Evolutionary conservation across 306 rosid genomes (phyloP).

Genomic region (Citrullus mucosospermus): DNA sequence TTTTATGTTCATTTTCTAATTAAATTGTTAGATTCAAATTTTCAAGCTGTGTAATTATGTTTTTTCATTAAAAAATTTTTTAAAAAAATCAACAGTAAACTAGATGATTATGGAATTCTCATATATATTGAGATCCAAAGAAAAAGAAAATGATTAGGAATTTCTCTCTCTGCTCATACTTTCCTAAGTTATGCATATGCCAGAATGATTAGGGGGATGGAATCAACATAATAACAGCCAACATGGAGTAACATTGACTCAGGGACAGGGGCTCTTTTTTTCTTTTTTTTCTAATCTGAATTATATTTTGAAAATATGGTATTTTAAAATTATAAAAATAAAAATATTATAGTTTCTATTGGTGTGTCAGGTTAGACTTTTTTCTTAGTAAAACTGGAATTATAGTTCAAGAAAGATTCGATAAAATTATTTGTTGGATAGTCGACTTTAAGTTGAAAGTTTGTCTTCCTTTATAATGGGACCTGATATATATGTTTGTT

Average conservation of each 20-base stretch:
- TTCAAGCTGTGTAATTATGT: not conserved
- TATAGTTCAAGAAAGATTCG: not conserved
- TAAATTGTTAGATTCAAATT: not conserved
- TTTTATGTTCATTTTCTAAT: not conserved
- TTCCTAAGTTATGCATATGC: not conserved
- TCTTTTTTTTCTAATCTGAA: not conserved
- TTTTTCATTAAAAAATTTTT: no score
- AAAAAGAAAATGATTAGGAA: not conserved
- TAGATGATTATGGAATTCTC: not conserved
- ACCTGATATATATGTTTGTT: not conserved
- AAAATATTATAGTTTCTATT: not conserved
- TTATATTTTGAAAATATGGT: not conserved
- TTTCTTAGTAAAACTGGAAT: not conserved
- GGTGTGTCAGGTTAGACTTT: not conserved
- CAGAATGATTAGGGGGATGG: conserved; percentile 2
- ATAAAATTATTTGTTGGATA: not conserved
- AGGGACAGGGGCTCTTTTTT: no score
- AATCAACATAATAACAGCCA: not conserved
- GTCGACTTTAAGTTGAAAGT: not conserved
- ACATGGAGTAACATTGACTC: conserved; percentile 1
- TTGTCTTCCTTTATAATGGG: not conserved
- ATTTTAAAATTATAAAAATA: not conserved
- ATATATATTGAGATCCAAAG: not conserved
- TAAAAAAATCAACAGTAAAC: not conserved
- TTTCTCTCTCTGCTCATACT: not conserved